Evolutionary conservation across 306 rosid species (phyloP).

Genomic region (Rosa multiflora): DNA sequence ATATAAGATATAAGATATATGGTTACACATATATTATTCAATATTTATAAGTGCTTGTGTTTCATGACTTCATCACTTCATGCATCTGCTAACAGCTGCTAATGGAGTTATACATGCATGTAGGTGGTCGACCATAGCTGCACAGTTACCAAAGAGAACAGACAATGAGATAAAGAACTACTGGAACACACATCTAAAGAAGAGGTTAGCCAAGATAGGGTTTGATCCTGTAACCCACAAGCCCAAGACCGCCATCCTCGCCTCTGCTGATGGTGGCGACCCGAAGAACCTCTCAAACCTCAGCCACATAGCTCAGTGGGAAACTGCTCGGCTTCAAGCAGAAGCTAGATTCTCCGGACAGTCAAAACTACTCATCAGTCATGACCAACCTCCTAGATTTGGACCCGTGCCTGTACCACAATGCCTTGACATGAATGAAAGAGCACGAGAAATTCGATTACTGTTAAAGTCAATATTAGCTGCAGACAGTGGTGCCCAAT

Average conservation of each 20-base stretch:
- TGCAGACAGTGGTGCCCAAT: too few relatives aligned
- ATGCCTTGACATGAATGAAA: conserved; percentile 5
- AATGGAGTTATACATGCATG: too few relatives aligned
- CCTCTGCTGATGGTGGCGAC: conserved; percentile 8
- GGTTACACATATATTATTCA: too few relatives aligned
- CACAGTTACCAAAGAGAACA: neutral
- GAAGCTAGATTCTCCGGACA: conserved; percentile 16
- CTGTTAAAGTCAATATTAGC: neutral
- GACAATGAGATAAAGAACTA: neutral
- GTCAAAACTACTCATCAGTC: neutral
- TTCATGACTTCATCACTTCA: neutral
- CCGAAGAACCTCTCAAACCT: conserved; percentile 4
- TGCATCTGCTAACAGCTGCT: neutral
- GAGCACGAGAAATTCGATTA: conserved; percentile 10
- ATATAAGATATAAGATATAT: too few relatives aligned
- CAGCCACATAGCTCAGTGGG: conserved; percentile 32
- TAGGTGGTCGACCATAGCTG: conserved; percentile 13
- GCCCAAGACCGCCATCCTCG: conserved; percentile 7
- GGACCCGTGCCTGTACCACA: neutral
- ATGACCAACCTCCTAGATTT: neutral
- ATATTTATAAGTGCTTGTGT: neutral
- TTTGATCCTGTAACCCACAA: conserved; percentile 28
- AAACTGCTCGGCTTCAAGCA: conserved; percentile 21
- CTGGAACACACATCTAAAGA: conserved; percentile 9
- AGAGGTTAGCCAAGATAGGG: conserved; percentile 16